phyloP scores from a whole-genome alignment of 2,329 filamentous ascomycete genomes.

The Pseudogymnoascus sp. region DNA sequence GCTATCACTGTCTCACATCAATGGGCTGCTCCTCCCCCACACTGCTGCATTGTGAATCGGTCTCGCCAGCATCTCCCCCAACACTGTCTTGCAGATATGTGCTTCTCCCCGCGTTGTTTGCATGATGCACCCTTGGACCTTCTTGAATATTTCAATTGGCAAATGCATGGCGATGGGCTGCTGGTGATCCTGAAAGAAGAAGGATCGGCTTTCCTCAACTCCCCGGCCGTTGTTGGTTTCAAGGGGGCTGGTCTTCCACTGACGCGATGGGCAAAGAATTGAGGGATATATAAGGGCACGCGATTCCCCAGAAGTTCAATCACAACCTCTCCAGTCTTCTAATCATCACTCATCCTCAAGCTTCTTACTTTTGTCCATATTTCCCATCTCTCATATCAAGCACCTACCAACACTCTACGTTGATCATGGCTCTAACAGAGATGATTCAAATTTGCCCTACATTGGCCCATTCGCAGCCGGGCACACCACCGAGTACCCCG shows the following conservation, averaged over 20 bases:
- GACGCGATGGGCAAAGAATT: background rate
- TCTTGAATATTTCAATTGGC: background rate
- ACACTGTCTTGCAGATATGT: too few relatives aligned
- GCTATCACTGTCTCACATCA: too few relatives aligned
- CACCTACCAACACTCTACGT: constrained; percentile 7
- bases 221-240: background rate
- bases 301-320: constrained; percentile 2
- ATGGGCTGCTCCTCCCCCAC: too few relatives aligned
- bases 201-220: too few relatives aligned
- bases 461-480: background rate
- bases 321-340: constrained; percentile 8
- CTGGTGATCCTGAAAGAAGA: too few relatives aligned
- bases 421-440: constrained; percentile 10
- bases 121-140: background rate
- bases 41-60: too few relatives aligned
- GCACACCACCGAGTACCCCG: constrained; percentile 12
- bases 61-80: too few relatives aligned
- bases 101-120: too few relatives aligned
- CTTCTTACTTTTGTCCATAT: constrained; percentile 8
- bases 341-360: constrained; percentile 5
- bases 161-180: background rate
- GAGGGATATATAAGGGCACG: constrained; percentile 9
- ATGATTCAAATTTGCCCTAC: constrained; percentile 13
- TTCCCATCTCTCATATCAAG: constrained; percentile 6
- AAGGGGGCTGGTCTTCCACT: background rate